These are phyloP conservation scores for Microbotryum intermedium DNA, from an alignment of 1,284 basidiomycete genomes.

Conservation along the genomic window DNA sequence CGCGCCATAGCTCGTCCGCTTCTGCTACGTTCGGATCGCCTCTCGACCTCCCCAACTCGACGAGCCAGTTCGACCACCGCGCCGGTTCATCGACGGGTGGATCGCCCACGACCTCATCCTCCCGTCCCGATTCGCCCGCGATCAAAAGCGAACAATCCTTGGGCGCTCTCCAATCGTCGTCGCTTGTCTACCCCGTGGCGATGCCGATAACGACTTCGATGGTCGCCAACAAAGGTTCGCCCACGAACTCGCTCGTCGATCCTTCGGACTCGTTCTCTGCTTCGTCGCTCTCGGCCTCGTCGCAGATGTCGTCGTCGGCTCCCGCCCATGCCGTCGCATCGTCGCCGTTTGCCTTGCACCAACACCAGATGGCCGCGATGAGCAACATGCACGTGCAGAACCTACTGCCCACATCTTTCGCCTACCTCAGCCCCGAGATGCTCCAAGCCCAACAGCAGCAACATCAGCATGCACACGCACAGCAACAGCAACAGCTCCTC, in stretches of 20 bases:
- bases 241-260: neutral
- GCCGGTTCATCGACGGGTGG: neutral
- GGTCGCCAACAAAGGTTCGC: no score
- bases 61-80: neutral
- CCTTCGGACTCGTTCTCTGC: neutral
- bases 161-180: no score
- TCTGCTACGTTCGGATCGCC: neutral
- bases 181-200: no score
- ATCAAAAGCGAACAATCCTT: no score
- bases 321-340: neutral
- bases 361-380: neutral
- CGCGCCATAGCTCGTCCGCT: neutral
- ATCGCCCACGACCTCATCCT: neutral
- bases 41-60: neutral
- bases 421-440: constrained; percentile 1
- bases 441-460: neutral
- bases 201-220: no score
- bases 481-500: neutral
- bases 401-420: constrained; percentile 1
- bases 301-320: neutral
- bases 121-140: neutral
- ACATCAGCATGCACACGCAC: neutral
- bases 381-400: neutral
- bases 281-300: neutral
- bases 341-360: neutral